Conservation (phyloP, 169 alveolate genomes). For the Cryptosporidium meleagridis region DNA sequence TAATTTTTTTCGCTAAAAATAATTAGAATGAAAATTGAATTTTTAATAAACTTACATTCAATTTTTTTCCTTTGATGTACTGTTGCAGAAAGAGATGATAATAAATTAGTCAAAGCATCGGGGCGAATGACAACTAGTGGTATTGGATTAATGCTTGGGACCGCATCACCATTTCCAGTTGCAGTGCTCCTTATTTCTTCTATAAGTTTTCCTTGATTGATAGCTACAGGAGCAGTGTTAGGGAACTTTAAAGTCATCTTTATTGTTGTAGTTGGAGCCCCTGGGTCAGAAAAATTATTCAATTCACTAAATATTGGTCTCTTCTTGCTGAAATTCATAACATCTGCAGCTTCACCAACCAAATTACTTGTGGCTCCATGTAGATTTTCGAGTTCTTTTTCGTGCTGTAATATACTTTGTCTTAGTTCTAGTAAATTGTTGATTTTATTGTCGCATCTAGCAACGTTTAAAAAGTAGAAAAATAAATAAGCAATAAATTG, state of each 20-base stretch:
- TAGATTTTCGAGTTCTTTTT: conserved; percentile 42
- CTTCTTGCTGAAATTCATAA: conserved; percentile 47
- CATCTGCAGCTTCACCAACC: conserved; percentile 75
- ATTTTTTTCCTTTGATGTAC: conserved; percentile 65
- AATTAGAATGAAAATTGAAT: neutral
- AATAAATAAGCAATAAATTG: neutral
- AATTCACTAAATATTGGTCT: conserved; percentile 42
- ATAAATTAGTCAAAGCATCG: conserved; percentile 56
- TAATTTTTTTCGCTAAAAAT: conserved; percentile 39
- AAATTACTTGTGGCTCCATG: conserved; percentile 55
- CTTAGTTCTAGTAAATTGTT: conserved; percentile 17
- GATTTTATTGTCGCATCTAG: conserved; percentile 8
- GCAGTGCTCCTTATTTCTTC: conserved; percentile 55
- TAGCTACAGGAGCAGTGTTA: conserved; percentile 55
- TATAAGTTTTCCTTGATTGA: conserved; percentile 41
- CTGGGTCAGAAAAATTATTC: conserved; percentile 13
- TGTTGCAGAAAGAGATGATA: conserved; percentile 70
- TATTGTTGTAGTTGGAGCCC: conserved; percentile 40
- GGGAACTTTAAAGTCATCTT: conserved; percentile 72
- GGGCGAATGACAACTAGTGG: conserved; percentile 72
- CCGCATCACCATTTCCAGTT: conserved; percentile 3
- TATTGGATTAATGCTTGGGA: conserved; percentile 63
- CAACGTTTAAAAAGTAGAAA: neutral
- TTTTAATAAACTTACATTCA: conserved; percentile 34
- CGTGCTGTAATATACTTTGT: conserved; percentile 49